A percentile compares a stretch with the other conserved stretches of the same genome.
Conservation (phyloP, 768 basidiomycete genomes). For the Lactarius sp. region DNA sequence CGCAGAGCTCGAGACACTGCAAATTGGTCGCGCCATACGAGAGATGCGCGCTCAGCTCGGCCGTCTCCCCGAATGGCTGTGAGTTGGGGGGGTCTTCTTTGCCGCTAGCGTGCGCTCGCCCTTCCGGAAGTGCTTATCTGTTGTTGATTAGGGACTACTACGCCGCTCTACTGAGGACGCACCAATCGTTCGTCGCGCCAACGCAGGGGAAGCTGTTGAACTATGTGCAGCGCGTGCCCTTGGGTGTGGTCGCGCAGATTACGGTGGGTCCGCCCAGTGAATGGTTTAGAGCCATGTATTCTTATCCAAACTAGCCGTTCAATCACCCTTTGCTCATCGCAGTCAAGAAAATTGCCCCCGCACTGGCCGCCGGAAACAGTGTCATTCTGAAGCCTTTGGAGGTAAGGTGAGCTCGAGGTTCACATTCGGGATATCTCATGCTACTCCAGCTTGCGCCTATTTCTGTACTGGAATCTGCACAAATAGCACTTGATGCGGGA, state of each 20-base stretch:
- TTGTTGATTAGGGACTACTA: no score
- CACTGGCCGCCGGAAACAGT: constrained; percentile 78
- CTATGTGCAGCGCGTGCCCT: no score
- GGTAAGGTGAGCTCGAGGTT: constrained; percentile 33
- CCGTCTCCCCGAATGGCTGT: constrained; percentile 85
- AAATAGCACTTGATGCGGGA: no score
- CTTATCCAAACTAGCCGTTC: constrained; percentile 35
- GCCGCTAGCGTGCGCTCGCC: not conserved
- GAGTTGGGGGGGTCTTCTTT: constrained; percentile 30
- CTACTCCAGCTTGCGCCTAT: constrained; percentile 54
- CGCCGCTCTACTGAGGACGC: no score
- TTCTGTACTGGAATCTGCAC: no score
- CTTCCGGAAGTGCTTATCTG: not conserved
- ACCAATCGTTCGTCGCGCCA: constrained; percentile 46
- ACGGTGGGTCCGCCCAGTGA: not conserved
- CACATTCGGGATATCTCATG: not conserved
- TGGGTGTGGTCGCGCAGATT: no score
- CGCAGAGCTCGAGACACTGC: constrained; percentile 61
- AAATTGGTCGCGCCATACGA: constrained; percentile 54
- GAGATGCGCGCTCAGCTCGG: constrained; percentile 52
- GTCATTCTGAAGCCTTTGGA: constrained; percentile 82
- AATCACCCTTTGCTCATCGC: constrained; percentile 89
- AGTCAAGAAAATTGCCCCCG: constrained; percentile 83
- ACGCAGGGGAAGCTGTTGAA: constrained; percentile 77
- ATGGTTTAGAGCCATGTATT: constrained; percentile 27